Evolutionary conservation across 2,329 filamentous ascomycete genomes (phyloP), one percentile per base, ranked within the genome.

Genomic region (Phyllosticta citriasiana): DNA sequence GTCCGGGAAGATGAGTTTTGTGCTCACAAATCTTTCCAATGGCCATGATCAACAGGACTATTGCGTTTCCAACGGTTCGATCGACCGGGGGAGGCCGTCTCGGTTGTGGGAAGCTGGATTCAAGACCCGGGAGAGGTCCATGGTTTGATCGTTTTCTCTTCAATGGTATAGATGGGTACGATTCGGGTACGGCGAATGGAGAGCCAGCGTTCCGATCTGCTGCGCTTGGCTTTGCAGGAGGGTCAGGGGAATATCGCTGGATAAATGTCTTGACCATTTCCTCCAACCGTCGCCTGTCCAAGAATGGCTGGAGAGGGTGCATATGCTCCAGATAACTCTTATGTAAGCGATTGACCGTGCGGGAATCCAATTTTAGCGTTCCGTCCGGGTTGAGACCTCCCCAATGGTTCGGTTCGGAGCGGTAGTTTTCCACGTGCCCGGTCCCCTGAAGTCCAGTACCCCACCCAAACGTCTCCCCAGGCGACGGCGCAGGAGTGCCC

Each of bases 21-120:
- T 80, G 75, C 63, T 79, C 73, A 67, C 89, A 93, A 12, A 97
- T 88, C 69, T 91, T 91, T 19, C 94, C 94, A 5, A 99, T 77
- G 0, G 93, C 93, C 59, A 97, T 79, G 0, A 96, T 84, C 3
- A 93, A 79, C 2, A 97, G 80, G 1, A 97, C 84, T 50, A 97
- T 80, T 0, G 91, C 91, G 66, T 89, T 96, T 67, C 71, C 64
- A 71, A 78, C 62, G 60, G 59, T 57, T 19, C 65, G 56, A 57
- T 67, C 54, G 6, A 67, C 64, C 19, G 57, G 33, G 33, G 33
- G 56, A 6, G 40, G 53, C 2, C 55, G 40, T 50, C 60, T 50
- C 1, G 26, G 40, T 1, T 55, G 55, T 27, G 55, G 30, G 7
- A 24, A 33, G 10, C 55, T 55, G n/a, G 59, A 54, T 22, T 57